A percentile compares a stretch with the other conserved stretches of the same genome.
Evolutionary conservation across 345 rosid species (phyloP).

Genomic region (Hirschfeldia incana): DNA sequence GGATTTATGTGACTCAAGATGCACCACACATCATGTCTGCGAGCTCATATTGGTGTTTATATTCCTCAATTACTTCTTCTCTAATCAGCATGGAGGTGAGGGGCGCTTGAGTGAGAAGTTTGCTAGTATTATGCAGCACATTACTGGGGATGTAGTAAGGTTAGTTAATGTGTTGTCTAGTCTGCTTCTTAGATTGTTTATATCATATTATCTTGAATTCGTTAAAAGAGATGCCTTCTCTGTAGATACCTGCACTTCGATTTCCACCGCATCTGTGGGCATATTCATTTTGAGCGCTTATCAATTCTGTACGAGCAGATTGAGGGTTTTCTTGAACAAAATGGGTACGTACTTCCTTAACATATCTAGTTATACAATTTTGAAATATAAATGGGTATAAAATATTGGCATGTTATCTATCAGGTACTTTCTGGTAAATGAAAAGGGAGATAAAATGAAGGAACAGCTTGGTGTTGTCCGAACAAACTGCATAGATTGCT

Average conservation of each 20-base stretch:
- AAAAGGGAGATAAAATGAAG: constrained; percentile 91
- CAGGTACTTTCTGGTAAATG: constrained; percentile 87
- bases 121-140: constrained; percentile 64
- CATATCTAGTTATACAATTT: background rate
- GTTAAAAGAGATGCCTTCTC: constrained; percentile 26
- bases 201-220: constrained; percentile 16
- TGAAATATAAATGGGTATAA: constrained; percentile 6
- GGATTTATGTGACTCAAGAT: constrained; percentile 22
- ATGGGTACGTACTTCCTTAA: constrained; percentile 57
- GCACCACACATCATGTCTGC: constrained; percentile 6
- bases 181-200: constrained; percentile 20
- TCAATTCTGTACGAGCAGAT: constrained; percentile 93
- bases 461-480: constrained; percentile 93
- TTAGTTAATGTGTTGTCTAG: constrained; percentile 43
- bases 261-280: constrained; percentile 90
- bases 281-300: constrained; percentile 93
- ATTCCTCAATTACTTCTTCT: constrained; percentile 31
- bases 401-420: constrained; percentile 4
- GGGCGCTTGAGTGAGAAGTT: constrained; percentile 81
- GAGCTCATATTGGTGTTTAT: constrained; percentile 11
- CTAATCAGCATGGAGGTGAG: constrained; percentile 87
- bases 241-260: constrained; percentile 95
- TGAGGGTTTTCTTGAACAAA: constrained; percentile 74
- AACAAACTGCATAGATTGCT: constrained; percentile 97
- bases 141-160: constrained; percentile 83